phyloP scores from a whole-genome alignment of 306 rosid species.

The Trichosanthes cucumerina region DNA sequence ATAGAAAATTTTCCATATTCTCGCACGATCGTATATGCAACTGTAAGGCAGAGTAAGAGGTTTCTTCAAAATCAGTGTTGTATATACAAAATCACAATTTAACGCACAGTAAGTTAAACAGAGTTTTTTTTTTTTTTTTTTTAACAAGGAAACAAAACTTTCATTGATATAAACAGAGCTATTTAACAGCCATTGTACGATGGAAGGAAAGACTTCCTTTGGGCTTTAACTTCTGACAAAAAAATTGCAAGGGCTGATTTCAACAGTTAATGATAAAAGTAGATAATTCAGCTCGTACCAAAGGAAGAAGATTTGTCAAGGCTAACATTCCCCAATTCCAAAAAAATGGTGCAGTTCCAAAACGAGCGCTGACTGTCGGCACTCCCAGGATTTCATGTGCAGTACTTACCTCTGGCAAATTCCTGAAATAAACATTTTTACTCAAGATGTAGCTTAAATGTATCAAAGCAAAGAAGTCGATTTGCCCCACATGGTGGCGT shows the following conservation, averaged over 20 bases:
- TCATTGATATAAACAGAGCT: not conserved
- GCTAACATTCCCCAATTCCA: slow-evolving; percentile 97
- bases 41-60: not conserved
- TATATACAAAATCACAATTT: not conserved
- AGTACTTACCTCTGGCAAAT: slow-evolving; percentile 90
- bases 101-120: not conserved
- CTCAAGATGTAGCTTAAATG: not conserved
- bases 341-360: slow-evolving; percentile 89
- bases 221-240: not conserved
- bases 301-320: slow-evolving; percentile 63
- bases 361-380: slow-evolving; percentile 92
- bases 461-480: not conserved
- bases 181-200: not conserved
- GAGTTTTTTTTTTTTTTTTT: too few relatives aligned
- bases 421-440: slow-evolving; percentile 34
- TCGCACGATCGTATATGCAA: not conserved
- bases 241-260: not conserved
- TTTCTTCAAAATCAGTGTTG: slow-evolving; percentile 1
- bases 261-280: not conserved
- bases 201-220: not conserved
- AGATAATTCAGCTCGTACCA: slow-evolving; percentile 25
- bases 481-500: not conserved
- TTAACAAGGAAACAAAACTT: too few relatives aligned
- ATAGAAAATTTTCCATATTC: not conserved
- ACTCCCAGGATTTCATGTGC: slow-evolving; percentile 74